Evolutionary conservation across 2,329 filamentous ascomycete species (phyloP).

Genomic region (Zymoseptoria ardabiliae): DNA sequence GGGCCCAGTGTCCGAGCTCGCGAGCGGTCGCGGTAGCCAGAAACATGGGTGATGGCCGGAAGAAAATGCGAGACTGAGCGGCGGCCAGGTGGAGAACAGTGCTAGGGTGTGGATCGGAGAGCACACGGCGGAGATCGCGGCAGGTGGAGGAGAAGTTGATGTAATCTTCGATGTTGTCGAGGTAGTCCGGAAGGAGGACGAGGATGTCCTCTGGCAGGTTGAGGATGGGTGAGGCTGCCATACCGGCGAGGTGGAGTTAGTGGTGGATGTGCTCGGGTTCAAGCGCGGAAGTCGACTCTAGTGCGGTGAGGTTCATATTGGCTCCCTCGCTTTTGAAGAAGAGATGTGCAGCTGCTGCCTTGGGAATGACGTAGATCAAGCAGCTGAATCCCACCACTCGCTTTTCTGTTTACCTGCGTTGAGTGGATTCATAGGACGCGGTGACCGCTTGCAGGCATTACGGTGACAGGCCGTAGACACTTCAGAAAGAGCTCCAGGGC

Average conservation of each 20-base stretch:
- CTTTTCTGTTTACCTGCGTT: no score
- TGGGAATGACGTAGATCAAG: no score
- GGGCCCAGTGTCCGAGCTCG: conserved; percentile 31
- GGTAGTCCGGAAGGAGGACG: conserved; percentile 13
- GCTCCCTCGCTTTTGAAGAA: no score
- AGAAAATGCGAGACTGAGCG: conserved; percentile 30
- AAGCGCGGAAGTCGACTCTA: no score
- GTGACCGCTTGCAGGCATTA: no score
- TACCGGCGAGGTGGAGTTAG: not conserved
- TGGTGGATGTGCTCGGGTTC: no score
- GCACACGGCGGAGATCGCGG: conserved; percentile 20
- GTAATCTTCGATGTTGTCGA: conserved; percentile 31
- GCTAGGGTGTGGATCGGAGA: conserved; percentile 17
- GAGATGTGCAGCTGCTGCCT: no score
- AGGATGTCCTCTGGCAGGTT: conserved; percentile 16
- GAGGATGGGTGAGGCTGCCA: not conserved
- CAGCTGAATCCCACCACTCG: no score
- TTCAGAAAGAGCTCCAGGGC: no score
- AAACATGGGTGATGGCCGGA: conserved; percentile 32
- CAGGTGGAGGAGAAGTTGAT: conserved; percentile 26
- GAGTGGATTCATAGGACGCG: no score
- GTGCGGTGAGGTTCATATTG: no score
- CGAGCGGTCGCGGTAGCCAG: conserved; percentile 29
- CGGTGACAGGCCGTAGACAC: no score
- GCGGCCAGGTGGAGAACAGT: conserved; percentile 29